Percentiles rank a stretch among this genome's conserved stretches.
Evolutionary conservation across 768 basidiomycete genomes (phyloP).

Genomic region (Mycena haematopus): DNA sequence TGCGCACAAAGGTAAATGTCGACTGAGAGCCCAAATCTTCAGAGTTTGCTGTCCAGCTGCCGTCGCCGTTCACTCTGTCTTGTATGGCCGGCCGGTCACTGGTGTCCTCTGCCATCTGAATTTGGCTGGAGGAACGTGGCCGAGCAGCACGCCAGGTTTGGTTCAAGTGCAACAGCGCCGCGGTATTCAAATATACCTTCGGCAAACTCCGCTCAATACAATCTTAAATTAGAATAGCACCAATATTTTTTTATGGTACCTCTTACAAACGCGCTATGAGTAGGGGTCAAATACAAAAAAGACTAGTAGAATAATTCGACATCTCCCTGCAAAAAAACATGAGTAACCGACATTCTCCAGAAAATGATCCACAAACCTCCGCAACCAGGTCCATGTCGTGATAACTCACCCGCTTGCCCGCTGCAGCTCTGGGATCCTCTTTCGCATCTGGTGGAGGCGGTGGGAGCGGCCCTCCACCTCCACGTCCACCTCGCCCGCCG

Average conservation of each 20-base stretch:
- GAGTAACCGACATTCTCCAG: conserved; percentile 17
- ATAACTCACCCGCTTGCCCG: conserved; percentile 89
- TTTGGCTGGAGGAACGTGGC: conserved; percentile 15
- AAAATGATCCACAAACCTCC: conserved; percentile 51
- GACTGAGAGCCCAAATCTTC: conserved; percentile 8
- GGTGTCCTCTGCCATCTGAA: conserved; percentile 16
- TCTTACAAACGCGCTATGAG: conserved; percentile 1
- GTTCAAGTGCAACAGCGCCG: background rate
- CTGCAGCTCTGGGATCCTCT: conserved; percentile 91
- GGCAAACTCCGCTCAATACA: conserved; percentile 3
- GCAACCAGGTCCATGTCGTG: conserved; percentile 95
- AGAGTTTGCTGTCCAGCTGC: conserved; percentile 5
- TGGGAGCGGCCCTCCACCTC: conserved; percentile 61
- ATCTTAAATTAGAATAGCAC: background rate
- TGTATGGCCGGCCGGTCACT: background rate
- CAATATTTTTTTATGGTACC: conserved; percentile 6
- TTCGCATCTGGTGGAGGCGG: conserved; percentile 89
- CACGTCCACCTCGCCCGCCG: conserved; percentile 33
- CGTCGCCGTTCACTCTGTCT: conserved; percentile 4
- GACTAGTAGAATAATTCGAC: conserved; percentile 61
- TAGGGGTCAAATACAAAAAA: background rate
- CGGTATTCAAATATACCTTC: conserved; percentile 1
- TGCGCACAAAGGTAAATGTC: conserved; percentile 25
- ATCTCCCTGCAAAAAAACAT: conserved; percentile 52
- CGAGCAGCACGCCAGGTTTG: conserved; percentile 16